Evolutionary conservation across 2,329 filamentous ascomycete genomes (phyloP).

Genomic region (Clarireedia monteithiana): DNA sequence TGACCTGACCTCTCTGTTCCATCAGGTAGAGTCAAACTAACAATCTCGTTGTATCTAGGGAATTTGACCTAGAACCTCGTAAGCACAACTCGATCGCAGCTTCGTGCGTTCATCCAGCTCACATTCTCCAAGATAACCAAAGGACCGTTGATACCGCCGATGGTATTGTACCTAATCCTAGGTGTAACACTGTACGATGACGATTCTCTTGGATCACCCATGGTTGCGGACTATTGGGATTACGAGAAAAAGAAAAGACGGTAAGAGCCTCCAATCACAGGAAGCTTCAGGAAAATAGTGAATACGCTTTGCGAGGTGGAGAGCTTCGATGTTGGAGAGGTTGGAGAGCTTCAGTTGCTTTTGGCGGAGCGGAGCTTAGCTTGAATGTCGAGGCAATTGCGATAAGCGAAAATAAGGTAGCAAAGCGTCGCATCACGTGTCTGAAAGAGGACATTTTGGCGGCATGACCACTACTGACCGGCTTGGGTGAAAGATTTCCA

Average conservation of each 20-base stretch:
- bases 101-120: slow-evolving; percentile 30
- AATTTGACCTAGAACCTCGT: slow-evolving; percentile 75
- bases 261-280: slow-evolving; percentile 6
- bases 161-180: slow-evolving; percentile 91
- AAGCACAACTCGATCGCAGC: slow-evolving; percentile 11
- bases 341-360: slow-evolving; percentile 11
- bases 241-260: background rate
- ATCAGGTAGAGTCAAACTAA: slow-evolving; percentile 91
- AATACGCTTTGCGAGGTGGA: background rate
- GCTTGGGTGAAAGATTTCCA: background rate
- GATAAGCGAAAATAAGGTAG: slow-evolving; percentile 12
- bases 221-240: slow-evolving; percentile 15
- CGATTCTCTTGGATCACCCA: slow-evolving; percentile 31
- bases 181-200: slow-evolving; percentile 46
- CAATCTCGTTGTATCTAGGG: slow-evolving; percentile 95
- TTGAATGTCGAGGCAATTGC: slow-evolving; percentile 9
- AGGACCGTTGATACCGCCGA: slow-evolving; percentile 95
- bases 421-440: background rate
- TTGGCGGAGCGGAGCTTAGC: slow-evolving; percentile 8
- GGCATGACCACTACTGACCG: background rate
- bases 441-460: no score
- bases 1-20: slow-evolving; percentile 89
- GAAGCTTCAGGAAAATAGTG: slow-evolving; percentile 8
- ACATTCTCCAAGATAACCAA: slow-evolving; percentile 97
- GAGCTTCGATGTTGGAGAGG: slow-evolving; percentile 9